Base-by-base conservation (phyloP, 192 early-diverging fungal species). In the Mortierella alpina region DNA sequence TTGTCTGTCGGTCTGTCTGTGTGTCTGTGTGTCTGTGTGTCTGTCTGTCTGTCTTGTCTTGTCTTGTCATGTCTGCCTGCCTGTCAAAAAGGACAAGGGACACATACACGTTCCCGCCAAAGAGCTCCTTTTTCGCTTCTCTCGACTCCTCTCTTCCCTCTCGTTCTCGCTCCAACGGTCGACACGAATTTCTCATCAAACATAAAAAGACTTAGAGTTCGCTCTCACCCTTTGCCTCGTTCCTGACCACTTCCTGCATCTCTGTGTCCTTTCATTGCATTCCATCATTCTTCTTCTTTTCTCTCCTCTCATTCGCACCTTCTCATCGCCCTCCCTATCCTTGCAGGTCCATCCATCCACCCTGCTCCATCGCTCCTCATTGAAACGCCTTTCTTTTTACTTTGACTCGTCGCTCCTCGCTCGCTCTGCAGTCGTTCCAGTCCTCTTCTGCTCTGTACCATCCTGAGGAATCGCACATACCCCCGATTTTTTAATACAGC, bases 141-240 rank as follows among this genome's bases (percentile, higher is more conserved):
- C 20, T 55, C 54, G 20, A 6, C 22, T 55, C 6, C 17, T 55
- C 20, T 55, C 22, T n/a, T 55, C 54, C 22, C 54, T 20, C 20
- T 55, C 14, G 48, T 10, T 49, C 9, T 49, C 17, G 1, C 10
- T 50, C 49, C 10, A 50, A 50, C 54, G 10, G 13, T 22, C 57
- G 7, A 55, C 12, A n/a, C 14, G 22, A 55, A 40, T 7, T 22
- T 40, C 64, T 52, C 52, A 66, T 66, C 64, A 66, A 66, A 66
- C 42, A 45, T 41, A 66, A 66, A 66, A 53, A 66, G 51, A 55
- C 20, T 18, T 54, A 66, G 40, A 20, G 40, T 66, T 66, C 40
- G n/a, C 23, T 55, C 23, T 20, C 11, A 22, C 54, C 18, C 13
- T 56, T 14, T 1, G 8, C 20, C 54, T 14, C 54, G 9, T 22